Conservation (phyloP, 2,329 filamentous ascomycete species). For the Torrubiella hemipterigena region DNA sequence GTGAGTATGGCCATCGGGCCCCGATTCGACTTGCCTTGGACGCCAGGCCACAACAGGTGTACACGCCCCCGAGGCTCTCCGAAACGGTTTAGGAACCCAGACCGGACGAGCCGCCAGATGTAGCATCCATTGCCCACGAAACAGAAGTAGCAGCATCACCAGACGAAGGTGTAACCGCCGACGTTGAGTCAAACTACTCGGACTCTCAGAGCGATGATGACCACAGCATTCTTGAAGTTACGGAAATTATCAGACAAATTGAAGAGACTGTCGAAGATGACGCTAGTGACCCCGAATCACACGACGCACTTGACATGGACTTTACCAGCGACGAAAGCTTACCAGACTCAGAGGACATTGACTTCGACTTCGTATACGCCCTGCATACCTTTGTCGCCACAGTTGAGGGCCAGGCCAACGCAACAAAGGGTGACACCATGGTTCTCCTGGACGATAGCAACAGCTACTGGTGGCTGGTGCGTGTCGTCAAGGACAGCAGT, state of each 20-base stretch:
- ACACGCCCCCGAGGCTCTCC: too few relatives aligned
- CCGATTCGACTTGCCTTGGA: too few relatives aligned
- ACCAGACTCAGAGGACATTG: conserved; percentile 93
- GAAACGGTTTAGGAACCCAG: too few relatives aligned
- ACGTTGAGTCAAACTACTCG: too few relatives aligned
- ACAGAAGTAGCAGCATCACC: too few relatives aligned
- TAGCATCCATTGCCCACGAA: too few relatives aligned
- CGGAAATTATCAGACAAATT: too few relatives aligned
- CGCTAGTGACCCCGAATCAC: conserved; percentile 41
- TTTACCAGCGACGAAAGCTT: conserved; percentile 70
- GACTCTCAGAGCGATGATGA: too few relatives aligned
- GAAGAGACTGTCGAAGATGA: conserved; percentile 39
- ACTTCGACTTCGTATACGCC: conserved; percentile 99
- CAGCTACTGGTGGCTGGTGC: conserved; percentile 98
- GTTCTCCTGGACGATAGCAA: conserved; percentile 96
- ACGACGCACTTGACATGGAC: conserved; percentile 53
- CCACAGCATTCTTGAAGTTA: conserved; percentile 17
- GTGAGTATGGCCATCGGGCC: too few relatives aligned
- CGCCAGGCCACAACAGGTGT: too few relatives aligned
- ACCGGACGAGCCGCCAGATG: too few relatives aligned
- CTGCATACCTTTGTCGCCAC: conserved; percentile 96
- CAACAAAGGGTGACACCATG: conserved; percentile 98
- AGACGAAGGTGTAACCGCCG: too few relatives aligned
- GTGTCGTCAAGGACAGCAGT: conserved; percentile 94
- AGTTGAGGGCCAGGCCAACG: conserved; percentile 95